Conservation (phyloP, 2,329 filamentous ascomycete genomes). For the Coniochaeta sp. region DNA sequence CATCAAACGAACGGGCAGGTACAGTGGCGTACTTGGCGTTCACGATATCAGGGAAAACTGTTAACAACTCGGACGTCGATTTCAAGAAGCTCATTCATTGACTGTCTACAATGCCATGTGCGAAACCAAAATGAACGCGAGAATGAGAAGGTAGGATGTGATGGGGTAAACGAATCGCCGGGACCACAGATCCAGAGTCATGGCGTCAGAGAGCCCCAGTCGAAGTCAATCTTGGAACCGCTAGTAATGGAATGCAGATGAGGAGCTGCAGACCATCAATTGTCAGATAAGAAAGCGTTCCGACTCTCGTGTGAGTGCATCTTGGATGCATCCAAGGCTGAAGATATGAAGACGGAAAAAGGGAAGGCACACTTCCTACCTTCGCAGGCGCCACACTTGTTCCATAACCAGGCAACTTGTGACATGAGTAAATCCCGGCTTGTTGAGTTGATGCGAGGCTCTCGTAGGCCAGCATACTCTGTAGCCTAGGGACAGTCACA, state of each 20-base stretch:
- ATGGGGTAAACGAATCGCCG: slow-evolving; percentile 59
- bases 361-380: not conserved
- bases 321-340: not conserved
- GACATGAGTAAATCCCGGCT: not conserved
- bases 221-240: slow-evolving; percentile 47
- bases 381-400: not conserved
- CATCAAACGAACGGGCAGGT: not conserved
- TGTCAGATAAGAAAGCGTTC: slow-evolving; percentile 40
- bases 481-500: not conserved
- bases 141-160: slow-evolving; percentile 32
- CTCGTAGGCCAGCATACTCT: too few relatives aligned
- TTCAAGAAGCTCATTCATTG: not conserved
- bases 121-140: too few relatives aligned
- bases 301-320: slow-evolving; percentile 12
- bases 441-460: not conserved
- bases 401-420: not conserved
- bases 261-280: slow-evolving; percentile 45
- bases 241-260: slow-evolving; percentile 48
- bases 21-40: not conserved
- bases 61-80: not conserved
- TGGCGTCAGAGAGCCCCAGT: slow-evolving; percentile 57
- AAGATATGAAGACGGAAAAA: not conserved
- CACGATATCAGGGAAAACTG: not conserved
- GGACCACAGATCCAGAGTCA: slow-evolving; percentile 34
- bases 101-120: not conserved